These are phyloP conservation scores for Ascochyta koolunga DNA, from an alignment of 2,329 filamentous ascomycete genomes.

Conservation along the genomic window DNA sequence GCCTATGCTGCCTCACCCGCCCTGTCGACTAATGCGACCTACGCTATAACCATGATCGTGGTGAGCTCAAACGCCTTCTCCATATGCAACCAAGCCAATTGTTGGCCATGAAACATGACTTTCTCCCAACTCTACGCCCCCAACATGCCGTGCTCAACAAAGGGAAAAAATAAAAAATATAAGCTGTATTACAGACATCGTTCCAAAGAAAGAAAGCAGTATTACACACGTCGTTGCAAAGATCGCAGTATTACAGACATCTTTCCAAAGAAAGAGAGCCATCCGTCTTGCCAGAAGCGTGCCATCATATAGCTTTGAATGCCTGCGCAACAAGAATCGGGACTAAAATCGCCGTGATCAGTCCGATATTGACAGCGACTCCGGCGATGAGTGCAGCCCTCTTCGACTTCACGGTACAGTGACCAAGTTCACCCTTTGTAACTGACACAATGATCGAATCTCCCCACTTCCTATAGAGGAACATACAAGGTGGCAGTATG, in stretches of 20 bases:
- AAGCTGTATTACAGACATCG: too few relatives aligned
- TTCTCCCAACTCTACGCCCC: not conserved
- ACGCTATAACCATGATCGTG: not conserved
- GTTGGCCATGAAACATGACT: not conserved
- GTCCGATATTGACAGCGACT: conserved; percentile 35
- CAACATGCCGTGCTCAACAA: conserved; percentile 19
- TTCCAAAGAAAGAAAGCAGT: not conserved
- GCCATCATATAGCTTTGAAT: conserved; percentile 22
- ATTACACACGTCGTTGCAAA: not conserved
- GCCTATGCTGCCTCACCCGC: not conserved
- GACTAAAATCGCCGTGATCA: conserved; percentile 31
- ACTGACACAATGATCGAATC: conserved; percentile 39
- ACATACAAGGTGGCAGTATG: conserved; percentile 44
- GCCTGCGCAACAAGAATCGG: conserved; percentile 34
- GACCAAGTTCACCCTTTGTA: conserved; percentile 39
- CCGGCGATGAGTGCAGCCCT: conserved; percentile 37
- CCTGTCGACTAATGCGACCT: not conserved
- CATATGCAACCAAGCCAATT: conserved; percentile 3
- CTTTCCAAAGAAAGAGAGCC: not conserved
- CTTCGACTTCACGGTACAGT: conserved; percentile 41
- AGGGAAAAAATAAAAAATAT: not conserved
- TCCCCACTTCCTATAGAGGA: conserved; percentile 44
- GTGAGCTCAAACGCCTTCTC: not conserved
- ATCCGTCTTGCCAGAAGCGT: not conserved
- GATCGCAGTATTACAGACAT: too few relatives aligned